phyloP scores from a whole-genome alignment of 1,284 basidiomycete species.

The Exobasidium rhododendri region DNA sequence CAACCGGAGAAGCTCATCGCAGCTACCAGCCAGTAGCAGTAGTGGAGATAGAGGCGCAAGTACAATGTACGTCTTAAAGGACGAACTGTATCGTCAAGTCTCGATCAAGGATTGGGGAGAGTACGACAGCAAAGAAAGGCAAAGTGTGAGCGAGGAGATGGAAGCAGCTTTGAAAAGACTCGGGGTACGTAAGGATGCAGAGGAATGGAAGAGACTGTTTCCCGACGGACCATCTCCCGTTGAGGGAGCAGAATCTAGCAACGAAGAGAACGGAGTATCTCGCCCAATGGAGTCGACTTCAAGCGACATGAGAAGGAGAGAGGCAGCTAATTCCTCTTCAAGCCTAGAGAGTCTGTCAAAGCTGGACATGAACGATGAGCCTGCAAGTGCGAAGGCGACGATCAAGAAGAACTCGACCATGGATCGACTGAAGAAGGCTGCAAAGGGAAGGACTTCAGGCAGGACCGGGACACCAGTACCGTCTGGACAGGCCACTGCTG shows the following conservation, averaged over 20 bases:
- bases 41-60: background rate
- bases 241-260: background rate
- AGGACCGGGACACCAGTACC: background rate
- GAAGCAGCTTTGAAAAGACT: conserved; percentile 3
- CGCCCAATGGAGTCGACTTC: background rate
- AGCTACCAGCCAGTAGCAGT: background rate
- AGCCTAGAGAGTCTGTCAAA: background rate
- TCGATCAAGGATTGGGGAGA: conserved; percentile 2
- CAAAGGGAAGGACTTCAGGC: conserved; percentile 6
- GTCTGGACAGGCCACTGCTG: background rate
- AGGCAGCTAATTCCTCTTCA: background rate
- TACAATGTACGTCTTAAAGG: conserved; percentile 6
- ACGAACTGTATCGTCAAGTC: background rate
- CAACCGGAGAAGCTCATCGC: background rate
- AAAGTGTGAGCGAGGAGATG: background rate
- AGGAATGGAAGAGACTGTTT: background rate
- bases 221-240: background rate
- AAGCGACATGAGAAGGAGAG: background rate
- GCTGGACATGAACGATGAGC: background rate
- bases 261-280: background rate
- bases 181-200: background rate
- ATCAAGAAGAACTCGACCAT: conserved; percentile 9
- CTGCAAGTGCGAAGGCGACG: background rate
- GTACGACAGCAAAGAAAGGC: background rate
- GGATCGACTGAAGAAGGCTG: conserved; percentile 5